Base-by-base conservation (phyloP, 495 filamentous ascomycete genomes). In the Aspergillus avenaceus region DNA sequence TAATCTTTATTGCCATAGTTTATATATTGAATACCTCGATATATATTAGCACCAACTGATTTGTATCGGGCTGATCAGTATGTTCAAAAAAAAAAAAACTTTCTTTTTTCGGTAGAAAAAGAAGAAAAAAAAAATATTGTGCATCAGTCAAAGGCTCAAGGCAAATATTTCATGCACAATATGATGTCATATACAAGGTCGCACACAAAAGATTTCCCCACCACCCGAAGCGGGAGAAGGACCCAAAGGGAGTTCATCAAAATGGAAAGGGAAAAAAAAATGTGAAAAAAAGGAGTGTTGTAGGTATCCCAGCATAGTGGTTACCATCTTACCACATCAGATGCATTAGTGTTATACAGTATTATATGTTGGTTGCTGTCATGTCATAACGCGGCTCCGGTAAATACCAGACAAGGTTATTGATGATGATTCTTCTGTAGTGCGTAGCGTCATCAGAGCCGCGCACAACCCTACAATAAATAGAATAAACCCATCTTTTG, bases 141-240 rank as follows among this genome's bases (percentile, higher is more conserved):
- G n/a, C n/a, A n/a, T n/a, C n/a, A n/a, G n/a, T n/a, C n/a, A n/a
- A n/a, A n/a, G n/a, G n/a, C n/a, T n/a, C n/a, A n/a, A n/a, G n/a
- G n/a, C n/a, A 42, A 27, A 43, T n/a, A 24, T 18, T 14, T 11
- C 8, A n/a, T 8, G 24, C 11, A 43, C 23, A 24, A 8, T 27
- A 23, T 59, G 56, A 59, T 52, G 47, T 59, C 56, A 59, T 59
- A 24, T 28, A 47, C 28, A 41, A 45, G 13, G 34, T n/a, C 53
- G 55, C 50, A 56, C 48, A 43, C 53, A 43, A 28, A 23, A 24
- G 31, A 26, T 28, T 42, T 41, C 40, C 22, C 48, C 48, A 50
- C 47, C 26, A 8, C 24, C 32, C 46, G 34, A 40, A 47, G 43
- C 18, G 23, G 49, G 40, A 36, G 36, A 48, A 47, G 37, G 42